These are phyloP conservation scores for Triticum timopheevii DNA, from an alignment of 176 grass and related monocot species.

Conservation along the genomic window DNA sequence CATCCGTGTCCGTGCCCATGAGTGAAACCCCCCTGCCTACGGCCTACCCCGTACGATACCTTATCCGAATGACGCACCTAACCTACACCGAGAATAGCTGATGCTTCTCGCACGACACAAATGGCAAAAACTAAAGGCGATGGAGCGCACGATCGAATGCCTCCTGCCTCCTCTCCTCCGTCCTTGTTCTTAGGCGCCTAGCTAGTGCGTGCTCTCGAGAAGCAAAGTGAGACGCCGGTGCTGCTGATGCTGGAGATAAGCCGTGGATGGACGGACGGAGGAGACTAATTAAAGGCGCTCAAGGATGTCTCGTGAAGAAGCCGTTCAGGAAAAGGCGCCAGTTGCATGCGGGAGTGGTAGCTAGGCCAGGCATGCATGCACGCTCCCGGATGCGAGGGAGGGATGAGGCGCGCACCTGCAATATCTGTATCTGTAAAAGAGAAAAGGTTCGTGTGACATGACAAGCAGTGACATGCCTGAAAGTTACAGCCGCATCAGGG, in stretches of 20 bases:
- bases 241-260: constrained; percentile 26
- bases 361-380: constrained; percentile 8
- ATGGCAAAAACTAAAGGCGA: constrained; percentile 25
- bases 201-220: neutral
- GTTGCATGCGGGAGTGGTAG: constrained; percentile 11
- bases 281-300: constrained; percentile 57
- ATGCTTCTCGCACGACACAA: constrained; percentile 23
- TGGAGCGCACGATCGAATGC: neutral
- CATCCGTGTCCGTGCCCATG: constrained; percentile 1
- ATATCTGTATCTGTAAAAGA: constrained; percentile 23
- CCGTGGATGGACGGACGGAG: neutral
- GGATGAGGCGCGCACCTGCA: constrained; percentile 12
- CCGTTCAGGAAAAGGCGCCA: constrained; percentile 54
- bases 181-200: neutral
- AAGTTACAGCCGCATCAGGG: constrained; percentile 10
- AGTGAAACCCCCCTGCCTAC: neutral
- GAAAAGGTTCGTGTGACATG: constrained; percentile 28
- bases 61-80: neutral
- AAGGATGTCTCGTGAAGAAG: constrained; percentile 85
- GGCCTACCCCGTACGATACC: neutral
- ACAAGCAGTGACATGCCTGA: constrained; percentile 25
- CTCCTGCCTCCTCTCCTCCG: neutral
- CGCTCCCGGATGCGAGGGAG: neutral
- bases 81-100: neutral
- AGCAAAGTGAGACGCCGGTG: neutral